Evolutionary conservation across 495 filamentous ascomycete species (phyloP).

Genomic region (Podospora fimiseda): DNA sequence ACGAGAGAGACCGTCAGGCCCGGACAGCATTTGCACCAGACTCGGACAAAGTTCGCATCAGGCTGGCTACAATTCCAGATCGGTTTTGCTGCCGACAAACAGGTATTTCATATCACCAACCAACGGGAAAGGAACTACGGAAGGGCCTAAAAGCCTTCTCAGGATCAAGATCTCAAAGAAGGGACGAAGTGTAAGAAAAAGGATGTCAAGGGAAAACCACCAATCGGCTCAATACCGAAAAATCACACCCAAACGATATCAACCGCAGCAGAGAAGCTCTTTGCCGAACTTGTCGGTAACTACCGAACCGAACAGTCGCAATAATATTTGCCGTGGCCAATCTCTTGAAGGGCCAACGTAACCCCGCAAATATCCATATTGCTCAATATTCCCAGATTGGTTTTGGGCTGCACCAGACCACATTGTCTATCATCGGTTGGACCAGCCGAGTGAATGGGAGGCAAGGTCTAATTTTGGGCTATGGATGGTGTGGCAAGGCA

Average conservation of each 20-base stretch:
- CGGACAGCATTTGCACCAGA: no score
- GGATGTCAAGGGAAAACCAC: no score
- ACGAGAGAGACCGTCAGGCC: no score
- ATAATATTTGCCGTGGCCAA: not conserved
- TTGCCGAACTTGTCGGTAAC: not conserved
- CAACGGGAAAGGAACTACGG: no score
- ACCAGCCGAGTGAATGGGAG: not conserved
- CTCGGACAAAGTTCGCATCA: no score
- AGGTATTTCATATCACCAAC: no score
- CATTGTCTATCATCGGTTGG: slow-evolving; percentile 1
- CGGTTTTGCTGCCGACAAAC: no score
- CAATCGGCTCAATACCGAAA: not conserved
- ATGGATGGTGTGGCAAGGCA: slow-evolving; percentile 6
- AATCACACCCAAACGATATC: not conserved
- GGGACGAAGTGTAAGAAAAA: no score
- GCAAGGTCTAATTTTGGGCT: not conserved
- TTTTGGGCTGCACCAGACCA: not conserved
- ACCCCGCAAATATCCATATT: not conserved
- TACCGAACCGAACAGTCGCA: not conserved
- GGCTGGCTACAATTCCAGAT: no score
- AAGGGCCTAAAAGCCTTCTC: no score
- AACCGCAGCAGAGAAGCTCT: no score
- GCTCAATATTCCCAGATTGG: not conserved
- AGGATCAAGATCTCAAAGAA: no score
- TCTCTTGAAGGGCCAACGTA: not conserved